Base-by-base conservation (phyloP, 176 grass and related monocot species). In the Lolium perenne region DNA sequence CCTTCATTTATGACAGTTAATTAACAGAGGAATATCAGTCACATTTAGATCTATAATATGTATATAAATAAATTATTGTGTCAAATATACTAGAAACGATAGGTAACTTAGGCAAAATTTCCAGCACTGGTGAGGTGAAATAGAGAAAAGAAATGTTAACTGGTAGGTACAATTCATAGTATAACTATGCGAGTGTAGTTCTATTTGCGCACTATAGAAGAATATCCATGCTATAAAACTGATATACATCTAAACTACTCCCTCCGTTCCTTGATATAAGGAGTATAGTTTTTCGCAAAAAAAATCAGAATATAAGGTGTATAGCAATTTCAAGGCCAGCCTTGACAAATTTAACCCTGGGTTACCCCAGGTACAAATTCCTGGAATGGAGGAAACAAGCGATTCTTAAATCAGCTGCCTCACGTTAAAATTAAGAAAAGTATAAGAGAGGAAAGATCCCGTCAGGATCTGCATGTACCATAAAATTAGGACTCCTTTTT, bases 151-250 rank as follows among this genome's bases (percentile, higher is more conserved):
- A 81, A 63, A 63, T 40, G 56, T 74, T 48, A 64, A 54, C 55
- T 80, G 51, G 20, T 8, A 60, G 68, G 74, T 87, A 45, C 45
- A 51, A 76, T n/a, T 64, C 59, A 56, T 69, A n/a, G 50, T 25
- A 61, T 4, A 86, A 86, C 43, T 25, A 80, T 72, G 8, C 23
- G n/a, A 35, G 10, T 38, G 79, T 48, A 62, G 54, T 43, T 64
- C 26, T 59, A 50, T 78, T 78, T n/a, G 4, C 43, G 38, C 11
- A 82, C 35, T 83, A 59, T 75, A 79, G 29, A 9, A 83, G 66
- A 78, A 49, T 25, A 78, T 61, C 8, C 75, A 78, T 7, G 25
- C 50, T 62, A 60, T 14, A 54, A 84, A 58, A 84, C 72, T 63
- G 16, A 20, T 74, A 22, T 38, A 43, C 22, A 40, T 51, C 61